These are phyloP conservation scores for Spirogloea muscicola DNA, from an alignment of 139 green algal species.

Conservation along the genomic window DNA sequence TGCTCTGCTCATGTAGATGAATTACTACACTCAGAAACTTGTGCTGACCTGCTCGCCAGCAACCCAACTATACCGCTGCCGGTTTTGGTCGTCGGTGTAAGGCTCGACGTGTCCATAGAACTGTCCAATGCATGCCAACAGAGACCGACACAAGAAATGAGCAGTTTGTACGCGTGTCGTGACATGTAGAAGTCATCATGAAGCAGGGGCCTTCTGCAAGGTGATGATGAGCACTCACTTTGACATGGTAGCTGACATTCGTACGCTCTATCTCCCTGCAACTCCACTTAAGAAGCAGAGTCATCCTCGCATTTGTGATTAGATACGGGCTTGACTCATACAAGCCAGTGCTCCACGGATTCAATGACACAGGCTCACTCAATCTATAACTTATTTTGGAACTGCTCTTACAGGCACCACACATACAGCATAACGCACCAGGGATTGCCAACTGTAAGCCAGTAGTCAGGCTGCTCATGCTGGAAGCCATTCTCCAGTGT, in stretches of 20 bases:
- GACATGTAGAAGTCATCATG: not conserved
- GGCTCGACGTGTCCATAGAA: slow-evolving; percentile 68
- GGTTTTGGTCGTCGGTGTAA: slow-evolving; percentile 40
- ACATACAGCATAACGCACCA: slow-evolving; percentile 65
- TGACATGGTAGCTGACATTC: slow-evolving; percentile 27
- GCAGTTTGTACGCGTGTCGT: not conserved
- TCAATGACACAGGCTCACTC: too few species aligned
- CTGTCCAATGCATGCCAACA: slow-evolving; percentile 14
- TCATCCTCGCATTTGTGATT: too few species aligned
- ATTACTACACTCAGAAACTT: too few species aligned
- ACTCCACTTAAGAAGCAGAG: too few species aligned
- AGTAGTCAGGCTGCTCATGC: slow-evolving; percentile 54
- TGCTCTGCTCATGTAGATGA: too few species aligned
- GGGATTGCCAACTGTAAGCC: slow-evolving; percentile 61
- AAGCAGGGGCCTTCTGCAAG: not conserved
- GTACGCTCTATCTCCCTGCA: slow-evolving; percentile 48
- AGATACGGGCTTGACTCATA: too few species aligned
- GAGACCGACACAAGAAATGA: not conserved
- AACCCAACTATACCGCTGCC: slow-evolving; percentile 56
- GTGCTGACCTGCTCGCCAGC: slow-evolving; percentile 61
- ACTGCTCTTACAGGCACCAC: not conserved
- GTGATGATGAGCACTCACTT: slow-evolving; percentile 38
- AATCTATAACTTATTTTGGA: too few species aligned
- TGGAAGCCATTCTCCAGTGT: slow-evolving; percentile 49
- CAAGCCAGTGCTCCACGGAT: too few species aligned